Base-by-base conservation (phyloP, 2,329 filamentous ascomycete genomes). In the Penicillium sclerotiorum region DNA sequence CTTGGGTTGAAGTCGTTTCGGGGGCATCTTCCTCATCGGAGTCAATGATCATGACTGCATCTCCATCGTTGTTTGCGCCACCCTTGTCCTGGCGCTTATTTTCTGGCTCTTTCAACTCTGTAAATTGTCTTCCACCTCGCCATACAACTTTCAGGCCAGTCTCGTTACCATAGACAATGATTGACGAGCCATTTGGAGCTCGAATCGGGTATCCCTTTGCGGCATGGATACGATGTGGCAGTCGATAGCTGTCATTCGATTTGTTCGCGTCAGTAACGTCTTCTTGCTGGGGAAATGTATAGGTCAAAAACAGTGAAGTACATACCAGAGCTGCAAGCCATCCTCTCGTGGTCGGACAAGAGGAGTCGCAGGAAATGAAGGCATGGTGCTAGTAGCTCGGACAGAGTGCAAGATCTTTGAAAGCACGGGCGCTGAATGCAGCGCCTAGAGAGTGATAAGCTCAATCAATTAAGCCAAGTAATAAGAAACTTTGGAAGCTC, bases 91-190 rank as follows among this genome's bases (percentile, higher is more conserved):
- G 58, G 56, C 71, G 49, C 41, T 53, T 18, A 60, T 55, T 28
- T 11, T 50, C 50, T 4, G 58, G 40, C 28, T 63, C 49, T 53
- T 68, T 63, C 30, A 60, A 48, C 21, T 57, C 50, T 27, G 77
- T 76, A 47, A 81, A 74, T 1, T 71, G 68, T 23, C 72, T 74
- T 4, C 83, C 83, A 36, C 82, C 82, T 66, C 80, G 75, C 84
- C 84, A 87, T 23, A 84, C 58, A 41, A 86, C 68, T 49, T 78
- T 77, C 18, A 87, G 58, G 5, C 84, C 84, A 35, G 73, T 74
- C 35, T 80, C 78, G 56, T 85, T 79, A 39, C 79, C 84, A 58
- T 83, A 85, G 11, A 86, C 61, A 37, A 86, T 73, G 50, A 87
- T 73, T 2, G 79, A 81, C 3, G 84, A 86, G 63, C 82, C 82